These are phyloP conservation scores for Chaetomidium leptoderma DNA, from an alignment of 495 filamentous ascomycete species.

Conservation along the genomic window DNA sequence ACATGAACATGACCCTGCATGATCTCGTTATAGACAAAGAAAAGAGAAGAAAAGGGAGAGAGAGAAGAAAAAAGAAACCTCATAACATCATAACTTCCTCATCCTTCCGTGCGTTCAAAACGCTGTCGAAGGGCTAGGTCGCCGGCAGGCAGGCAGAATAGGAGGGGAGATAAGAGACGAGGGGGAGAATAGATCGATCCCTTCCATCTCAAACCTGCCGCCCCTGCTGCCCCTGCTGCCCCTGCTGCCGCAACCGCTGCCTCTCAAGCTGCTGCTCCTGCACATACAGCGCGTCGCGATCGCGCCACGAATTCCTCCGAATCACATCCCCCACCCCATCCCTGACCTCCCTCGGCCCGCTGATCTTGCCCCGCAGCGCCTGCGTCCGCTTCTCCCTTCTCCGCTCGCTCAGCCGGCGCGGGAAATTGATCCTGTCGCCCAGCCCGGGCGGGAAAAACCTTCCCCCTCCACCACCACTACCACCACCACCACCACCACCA, in stretches of 20 bases:
- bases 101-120: background rate
- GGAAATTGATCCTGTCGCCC: conserved; percentile 40
- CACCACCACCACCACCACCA: background rate
- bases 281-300: conserved; percentile 9
- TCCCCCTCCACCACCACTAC: conserved; percentile 3
- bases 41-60: conserved; percentile 15
- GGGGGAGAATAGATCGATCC: no score
- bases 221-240: conserved; percentile 7
- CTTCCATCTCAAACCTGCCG: background rate
- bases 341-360: conserved; percentile 45
- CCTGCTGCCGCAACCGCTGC: background rate
- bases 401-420: conserved; percentile 56
- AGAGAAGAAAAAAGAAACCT: conserved; percentile 20
- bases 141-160: no score
- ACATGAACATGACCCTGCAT: conserved; percentile 12
- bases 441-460: conserved; percentile 33
- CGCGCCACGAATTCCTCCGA: conserved; percentile 30
- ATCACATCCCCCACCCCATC: conserved; percentile 53
- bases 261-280: conserved; percentile 4
- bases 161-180: no score
- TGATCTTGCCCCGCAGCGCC: conserved; percentile 64
- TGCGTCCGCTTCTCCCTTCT: conserved; percentile 62
- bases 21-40: conserved; percentile 4
- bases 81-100: background rate
- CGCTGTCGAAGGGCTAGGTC: no score